Percentiles rank a stretch among this genome's conserved stretches.
These are phyloP conservation scores for Combretum micranthum DNA, from an alignment of 345 rosid genomes.

Conservation along the genomic window DNA sequence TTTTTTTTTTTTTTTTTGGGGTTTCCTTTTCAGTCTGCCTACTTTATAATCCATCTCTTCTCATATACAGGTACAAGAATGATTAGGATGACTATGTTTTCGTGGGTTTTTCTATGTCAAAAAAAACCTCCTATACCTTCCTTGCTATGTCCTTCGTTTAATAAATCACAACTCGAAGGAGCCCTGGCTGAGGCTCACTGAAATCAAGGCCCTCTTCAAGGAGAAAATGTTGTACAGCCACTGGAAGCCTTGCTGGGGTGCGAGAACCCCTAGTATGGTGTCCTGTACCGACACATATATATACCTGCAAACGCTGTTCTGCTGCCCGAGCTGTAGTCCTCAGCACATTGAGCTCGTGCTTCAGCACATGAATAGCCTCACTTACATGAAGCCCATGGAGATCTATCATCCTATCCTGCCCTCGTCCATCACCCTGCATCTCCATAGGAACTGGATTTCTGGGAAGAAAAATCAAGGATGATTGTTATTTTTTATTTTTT, in stretches of 20 bases:
- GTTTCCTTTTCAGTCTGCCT: slow-evolving; percentile 14
- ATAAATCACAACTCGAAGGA: slow-evolving; percentile 78
- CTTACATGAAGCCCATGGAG: slow-evolving; percentile 90
- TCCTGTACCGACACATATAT: slow-evolving; percentile 91
- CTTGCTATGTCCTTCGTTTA: slow-evolving; percentile 28
- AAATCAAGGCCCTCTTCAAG: slow-evolving; percentile 87
- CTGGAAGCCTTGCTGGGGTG: slow-evolving; percentile 86
- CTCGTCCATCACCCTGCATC: slow-evolving; percentile 53
- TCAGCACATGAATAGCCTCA: slow-evolving; percentile 80
- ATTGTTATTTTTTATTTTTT: no score
- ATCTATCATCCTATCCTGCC: slow-evolving; percentile 88
- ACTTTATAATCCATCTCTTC: slow-evolving; percentile 39
- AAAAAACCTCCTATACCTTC: slow-evolving; percentile 30
- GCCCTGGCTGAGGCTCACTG: slow-evolving; percentile 89
- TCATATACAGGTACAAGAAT: slow-evolving; percentile 55
- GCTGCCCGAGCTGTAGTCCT: slow-evolving; percentile 66
- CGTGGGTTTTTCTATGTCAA: slow-evolving; percentile 27
- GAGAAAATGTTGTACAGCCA: slow-evolving; percentile 80
- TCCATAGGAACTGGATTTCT: slow-evolving; percentile 76
- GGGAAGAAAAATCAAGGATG: slow-evolving; percentile 4
- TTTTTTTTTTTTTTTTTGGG: slow-evolving; percentile 22
- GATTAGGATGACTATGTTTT: slow-evolving; percentile 21
- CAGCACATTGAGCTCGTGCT: slow-evolving; percentile 66
- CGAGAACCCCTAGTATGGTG: slow-evolving; percentile 91
- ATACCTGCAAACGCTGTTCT: slow-evolving; percentile 79